Evolutionary conservation across 495 filamentous ascomycete species (phyloP).

Genomic region (Xanthoparmelia taractica): DNA sequence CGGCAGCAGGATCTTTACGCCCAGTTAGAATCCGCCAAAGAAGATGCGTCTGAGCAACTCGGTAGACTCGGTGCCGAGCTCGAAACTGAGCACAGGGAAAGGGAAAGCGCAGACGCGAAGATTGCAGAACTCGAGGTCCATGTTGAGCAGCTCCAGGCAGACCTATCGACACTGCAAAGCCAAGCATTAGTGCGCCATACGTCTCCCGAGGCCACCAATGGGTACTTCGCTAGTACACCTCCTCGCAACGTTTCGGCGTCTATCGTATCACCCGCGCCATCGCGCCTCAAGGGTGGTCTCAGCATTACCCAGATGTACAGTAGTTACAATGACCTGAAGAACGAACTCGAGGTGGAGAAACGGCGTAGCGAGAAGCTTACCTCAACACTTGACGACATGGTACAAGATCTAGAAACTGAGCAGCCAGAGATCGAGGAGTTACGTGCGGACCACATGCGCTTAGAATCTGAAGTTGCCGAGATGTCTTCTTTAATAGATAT

Average conservation of each 20-base stretch:
- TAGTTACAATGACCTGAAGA: conserved; percentile 55
- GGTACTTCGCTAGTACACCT: conserved; percentile 42
- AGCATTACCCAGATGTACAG: conserved; percentile 62
- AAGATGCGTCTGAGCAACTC: conserved; percentile 74
- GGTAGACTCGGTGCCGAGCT: conserved; percentile 69
- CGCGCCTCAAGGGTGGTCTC: conserved; percentile 49
- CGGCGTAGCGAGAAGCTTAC: conserved; percentile 61
- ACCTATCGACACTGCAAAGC: conserved; percentile 41
- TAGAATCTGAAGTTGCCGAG: conserved; percentile 62
- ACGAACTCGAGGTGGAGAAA: conserved; percentile 56
- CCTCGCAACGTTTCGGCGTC: conserved; percentile 44
- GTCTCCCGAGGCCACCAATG: conserved; percentile 47
- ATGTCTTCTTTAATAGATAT: conserved; percentile 64
- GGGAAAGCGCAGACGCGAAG: conserved; percentile 58
- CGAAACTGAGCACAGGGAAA: conserved; percentile 70
- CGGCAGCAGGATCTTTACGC: conserved; percentile 76
- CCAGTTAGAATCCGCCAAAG: conserved; percentile 65
- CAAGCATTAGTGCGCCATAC: conserved; percentile 37
- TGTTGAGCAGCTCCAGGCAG: conserved; percentile 58
- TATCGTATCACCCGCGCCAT: conserved; percentile 46
- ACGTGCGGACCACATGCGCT: conserved; percentile 44
- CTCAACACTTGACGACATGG: conserved; percentile 72
- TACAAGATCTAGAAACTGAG: conserved; percentile 50
- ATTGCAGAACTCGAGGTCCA: conserved; percentile 68
- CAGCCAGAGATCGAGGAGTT: conserved; percentile 57